Base-by-base conservation (phyloP, 1,139 yeast species). In the Candida anutae region DNA sequence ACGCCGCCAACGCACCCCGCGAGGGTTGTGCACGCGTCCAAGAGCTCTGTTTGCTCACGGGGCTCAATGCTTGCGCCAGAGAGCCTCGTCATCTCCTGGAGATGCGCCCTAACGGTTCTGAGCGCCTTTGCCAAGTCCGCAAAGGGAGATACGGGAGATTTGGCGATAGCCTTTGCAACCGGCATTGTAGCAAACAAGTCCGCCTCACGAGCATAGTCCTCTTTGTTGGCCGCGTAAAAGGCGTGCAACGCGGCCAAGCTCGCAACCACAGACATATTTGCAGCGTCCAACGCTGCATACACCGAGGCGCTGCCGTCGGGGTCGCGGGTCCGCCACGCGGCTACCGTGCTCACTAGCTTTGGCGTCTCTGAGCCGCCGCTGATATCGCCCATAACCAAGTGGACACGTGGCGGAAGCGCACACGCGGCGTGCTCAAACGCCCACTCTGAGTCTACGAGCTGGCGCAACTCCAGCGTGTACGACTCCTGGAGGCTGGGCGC, bases 281-380 rank as follows among this genome's bases (percentile, higher is more conserved):
- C 76, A 0, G 36, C 29, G 43, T 84, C 66, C 31, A 90, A 62
- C 1, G 53, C 50, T 0, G 51, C 47, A 62, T 83, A 88, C 1
- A 87, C 48, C 18, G 54, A 42, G 1, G 43, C 40, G 21, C 90
- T 68, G 27, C 62, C 58, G 8, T 64, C 70, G 0, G 77, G 74
- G 34, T 77, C 57, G 0, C 50, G 53, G 15, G 57, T 51, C 35
- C 73, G 69, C 97, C 98, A 90, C 18, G 57, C 50, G 31, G 77
- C 62, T 2, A 90, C 93, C 39, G 72, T 73, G 3, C 81, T 64
- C 1, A 90, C 97, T 49, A 90, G 63, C 40, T 81, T 82, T 0
- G 97, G 96, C 1, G 98, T 90, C 45, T 87, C 94, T 0, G 95
- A 83, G 0, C 98, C 98, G 10, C 85, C 90, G 19, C 73, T 62